Conservation (phyloP, 176 grass and related monocot genomes). For the Metroxylon sagu region DNA sequence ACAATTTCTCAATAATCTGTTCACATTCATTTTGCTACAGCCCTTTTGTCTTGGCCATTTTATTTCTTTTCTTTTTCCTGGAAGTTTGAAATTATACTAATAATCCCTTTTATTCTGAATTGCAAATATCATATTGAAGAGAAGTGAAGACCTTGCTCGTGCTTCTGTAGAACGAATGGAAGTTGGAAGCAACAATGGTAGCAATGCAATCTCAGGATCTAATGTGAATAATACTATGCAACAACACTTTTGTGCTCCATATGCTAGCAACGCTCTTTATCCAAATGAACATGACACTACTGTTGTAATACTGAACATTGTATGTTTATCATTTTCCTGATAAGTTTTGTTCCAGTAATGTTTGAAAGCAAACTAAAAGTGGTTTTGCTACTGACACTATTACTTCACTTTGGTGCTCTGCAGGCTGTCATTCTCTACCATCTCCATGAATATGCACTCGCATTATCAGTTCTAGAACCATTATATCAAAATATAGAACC, state of each 20-base stretch:
- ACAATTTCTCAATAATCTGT: too few relatives aligned
- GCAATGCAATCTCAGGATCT: slow-evolving; percentile 32
- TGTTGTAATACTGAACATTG: slow-evolving; percentile 70
- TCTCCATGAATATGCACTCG: slow-evolving; percentile 61
- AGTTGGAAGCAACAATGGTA: slow-evolving; percentile 40
- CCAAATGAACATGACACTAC: slow-evolving; percentile 81
- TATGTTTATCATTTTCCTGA: slow-evolving; percentile 32
- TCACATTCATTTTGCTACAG: too few relatives aligned
- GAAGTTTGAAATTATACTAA: too few relatives aligned
- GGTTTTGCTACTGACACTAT: not conserved
- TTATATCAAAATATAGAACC: slow-evolving; percentile 74
- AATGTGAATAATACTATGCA: slow-evolving; percentile 33
- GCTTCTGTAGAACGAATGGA: slow-evolving; percentile 59
- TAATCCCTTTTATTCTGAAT: too few relatives aligned
- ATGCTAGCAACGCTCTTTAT: slow-evolving; percentile 36
- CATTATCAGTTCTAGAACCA: slow-evolving; percentile 56
- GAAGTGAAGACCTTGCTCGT: slow-evolving; percentile 64
- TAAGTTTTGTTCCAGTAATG: slow-evolving; percentile 5
- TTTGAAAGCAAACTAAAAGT: not conserved
- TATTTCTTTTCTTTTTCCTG: too few relatives aligned
- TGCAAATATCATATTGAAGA: slow-evolving; percentile 37
- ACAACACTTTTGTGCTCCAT: slow-evolving; percentile 44
- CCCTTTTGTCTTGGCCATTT: too few relatives aligned
- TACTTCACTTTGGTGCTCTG: slow-evolving; percentile 21
- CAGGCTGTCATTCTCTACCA: slow-evolving; percentile 84